Evolutionary conservation across 2,329 filamentous ascomycete species (phyloP).

Genomic region (Colletotrichum theobromicola): DNA sequence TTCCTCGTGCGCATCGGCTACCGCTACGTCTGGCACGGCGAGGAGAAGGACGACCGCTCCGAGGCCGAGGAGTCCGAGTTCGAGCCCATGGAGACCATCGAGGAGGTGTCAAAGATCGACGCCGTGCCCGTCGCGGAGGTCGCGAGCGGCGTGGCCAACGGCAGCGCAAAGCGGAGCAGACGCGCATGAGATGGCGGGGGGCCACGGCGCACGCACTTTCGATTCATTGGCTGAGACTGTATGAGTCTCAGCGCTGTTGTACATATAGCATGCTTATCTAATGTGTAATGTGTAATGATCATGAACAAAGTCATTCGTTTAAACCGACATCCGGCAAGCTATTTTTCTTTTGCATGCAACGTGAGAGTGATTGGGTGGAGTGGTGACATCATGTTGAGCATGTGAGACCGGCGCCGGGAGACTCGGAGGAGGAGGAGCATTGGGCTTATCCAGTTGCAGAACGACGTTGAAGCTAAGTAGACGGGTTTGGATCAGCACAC

Average conservation of each 20-base stretch:
- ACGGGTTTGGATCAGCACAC: not conserved
- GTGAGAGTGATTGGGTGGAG: not conserved
- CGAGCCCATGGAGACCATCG: constrained; percentile 29
- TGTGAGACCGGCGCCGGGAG: not conserved
- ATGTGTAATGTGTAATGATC: constrained; percentile 12
- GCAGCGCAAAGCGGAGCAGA: not conserved
- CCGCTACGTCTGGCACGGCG: constrained; percentile 52
- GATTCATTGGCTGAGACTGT: not conserved
- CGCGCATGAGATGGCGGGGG: not conserved
- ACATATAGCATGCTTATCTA: constrained; percentile 4
- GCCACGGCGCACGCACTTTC: not conserved
- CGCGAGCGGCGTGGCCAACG: constrained; percentile 1
- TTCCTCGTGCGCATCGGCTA: constrained; percentile 62
- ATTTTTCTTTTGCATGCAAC: not conserved
- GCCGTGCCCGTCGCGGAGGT: not conserved
- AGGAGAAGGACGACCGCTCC: constrained; percentile 62
- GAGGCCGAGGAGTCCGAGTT: constrained; percentile 58
- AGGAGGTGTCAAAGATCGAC: constrained; percentile 14
- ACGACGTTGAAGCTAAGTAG: not conserved
- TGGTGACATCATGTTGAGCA: not conserved
- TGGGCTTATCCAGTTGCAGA: not conserved
- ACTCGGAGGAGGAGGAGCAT: not conserved
- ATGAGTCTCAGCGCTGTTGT: not conserved
- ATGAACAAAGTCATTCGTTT: constrained; percentile 5
- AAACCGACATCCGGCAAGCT: not conserved